These are phyloP conservation scores for Plantago elongata DNA, from an alignment of 257 asterid genomes.

Conservation along the genomic window DNA sequence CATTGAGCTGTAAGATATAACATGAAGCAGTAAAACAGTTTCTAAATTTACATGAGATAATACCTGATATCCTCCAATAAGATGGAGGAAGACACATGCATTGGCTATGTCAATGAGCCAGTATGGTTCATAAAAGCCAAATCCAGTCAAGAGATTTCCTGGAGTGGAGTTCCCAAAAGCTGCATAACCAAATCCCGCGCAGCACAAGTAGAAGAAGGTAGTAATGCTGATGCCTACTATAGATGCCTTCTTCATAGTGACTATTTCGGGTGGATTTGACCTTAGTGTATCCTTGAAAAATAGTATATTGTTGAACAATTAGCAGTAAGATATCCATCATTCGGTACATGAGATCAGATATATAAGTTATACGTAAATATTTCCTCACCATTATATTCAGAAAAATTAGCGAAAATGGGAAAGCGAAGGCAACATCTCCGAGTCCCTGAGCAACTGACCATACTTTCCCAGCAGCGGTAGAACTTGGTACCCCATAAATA, in stretches of 20 bases:
- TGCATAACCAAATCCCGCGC: conserved; percentile 71
- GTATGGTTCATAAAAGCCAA: conserved; percentile 62
- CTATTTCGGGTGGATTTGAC: conserved; percentile 63
- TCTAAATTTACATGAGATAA: no score
- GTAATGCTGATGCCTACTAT: conserved; percentile 36
- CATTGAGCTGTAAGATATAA: background rate
- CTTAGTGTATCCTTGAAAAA: conserved; percentile 55
- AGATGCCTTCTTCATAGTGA: conserved; percentile 68
- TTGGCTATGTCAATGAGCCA: conserved; percentile 76
- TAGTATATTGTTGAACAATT: conserved; percentile 26
- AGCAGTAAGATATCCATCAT: background rate
- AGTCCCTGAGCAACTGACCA: conserved; percentile 66
- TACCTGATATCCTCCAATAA: conserved; percentile 72
- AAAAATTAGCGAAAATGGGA: conserved; percentile 58
- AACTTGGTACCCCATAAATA: conserved; percentile 42
- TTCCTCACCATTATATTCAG: conserved; percentile 60
- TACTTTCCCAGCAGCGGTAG: conserved; percentile 43
- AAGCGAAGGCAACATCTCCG: conserved; percentile 74
- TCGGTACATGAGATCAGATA: no score
- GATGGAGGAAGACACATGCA: conserved; percentile 62
- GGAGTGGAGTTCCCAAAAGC: conserved; percentile 66
- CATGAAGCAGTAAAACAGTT: no score
- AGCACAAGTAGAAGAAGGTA: conserved; percentile 63
- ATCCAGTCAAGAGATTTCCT: conserved; percentile 72
- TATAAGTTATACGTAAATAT: background rate